Base-by-base conservation (phyloP, 192 early-diverging fungal genomes). In the Pilobolus umbonatus region DNA sequence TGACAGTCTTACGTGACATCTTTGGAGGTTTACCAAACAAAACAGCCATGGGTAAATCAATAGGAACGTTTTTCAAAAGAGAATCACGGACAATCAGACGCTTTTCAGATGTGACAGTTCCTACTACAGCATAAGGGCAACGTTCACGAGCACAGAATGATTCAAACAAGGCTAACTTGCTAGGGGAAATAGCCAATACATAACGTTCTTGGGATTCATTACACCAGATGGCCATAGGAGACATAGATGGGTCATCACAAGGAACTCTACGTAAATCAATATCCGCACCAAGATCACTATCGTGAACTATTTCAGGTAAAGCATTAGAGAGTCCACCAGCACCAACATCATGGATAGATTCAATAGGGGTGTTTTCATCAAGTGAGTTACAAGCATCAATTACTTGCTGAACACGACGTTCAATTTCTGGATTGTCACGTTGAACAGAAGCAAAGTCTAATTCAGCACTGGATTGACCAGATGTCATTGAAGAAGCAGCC, bases 171-270 rank as follows among this genome's bases (percentile, higher is more conserved):
- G 71, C 75, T 60, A 93, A 65, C 49, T 76, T 79, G 52, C 85
- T 80, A 1, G 86, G 81, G 34, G 69, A 54, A 3, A 99, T 86
- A 1, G 96, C 96, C 55, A 96, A 72, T n/a, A 99, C 98, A 62
- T 98, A 99, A 49, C 98, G 87, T 71, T 99, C 98, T 74, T 99
- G 98, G 39, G 91, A 85, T 75, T 99, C 98, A 43, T 99, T 99
- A 77, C 98, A 99, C 98, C 98, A 99, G 44, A 99, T 96, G 71
- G 98, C 98, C 98, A 99, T 98, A n/a, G 98, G 98, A 46, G 90
- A 93, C 89, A 99, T 89, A 48, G 86, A 72, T 10, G 85, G 79
- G 60, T 99, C 98, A 62, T 91, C 95, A 57, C 82, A 86, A 21
- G 90, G 93, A 46, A 99, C 87, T 34, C 89, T 83, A 32, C 96